Conservation (phyloP, 768 basidiomycete genomes). For the Stropharia rugosoannulata region DNA sequence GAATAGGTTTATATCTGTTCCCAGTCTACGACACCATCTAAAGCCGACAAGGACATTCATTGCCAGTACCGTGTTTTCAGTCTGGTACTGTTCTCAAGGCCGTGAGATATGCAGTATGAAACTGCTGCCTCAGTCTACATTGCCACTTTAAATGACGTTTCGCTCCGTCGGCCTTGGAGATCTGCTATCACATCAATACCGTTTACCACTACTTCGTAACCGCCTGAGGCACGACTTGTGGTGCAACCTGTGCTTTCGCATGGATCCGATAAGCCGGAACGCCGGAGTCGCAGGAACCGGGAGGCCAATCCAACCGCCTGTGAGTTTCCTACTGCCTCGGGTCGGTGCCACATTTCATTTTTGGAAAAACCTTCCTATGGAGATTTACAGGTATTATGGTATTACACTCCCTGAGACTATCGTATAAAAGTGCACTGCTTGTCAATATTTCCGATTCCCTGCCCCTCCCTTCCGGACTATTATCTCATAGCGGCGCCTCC, state of each 20-base stretch:
- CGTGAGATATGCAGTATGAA: slow-evolving; percentile 19
- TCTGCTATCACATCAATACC: slow-evolving; percentile 22
- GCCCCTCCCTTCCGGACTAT: slow-evolving; percentile 20
- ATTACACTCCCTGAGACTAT: slow-evolving; percentile 11
- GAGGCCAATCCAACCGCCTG: slow-evolving; percentile 20
- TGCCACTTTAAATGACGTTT: slow-evolving; percentile 19
- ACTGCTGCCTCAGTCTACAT: slow-evolving; percentile 11
- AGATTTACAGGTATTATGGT: slow-evolving; percentile 10
- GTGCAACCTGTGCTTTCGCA: slow-evolving; percentile 19
- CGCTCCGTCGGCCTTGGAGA: slow-evolving; percentile 23
- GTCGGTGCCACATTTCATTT: slow-evolving; percentile 18
- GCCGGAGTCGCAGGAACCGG: slow-evolving; percentile 20
- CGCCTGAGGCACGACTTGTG: slow-evolving; percentile 21
- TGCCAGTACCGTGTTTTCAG: neutral
- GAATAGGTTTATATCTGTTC: neutral
- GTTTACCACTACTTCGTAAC: slow-evolving; percentile 22
- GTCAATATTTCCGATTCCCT: slow-evolving; percentile 18
- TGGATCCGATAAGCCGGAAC: slow-evolving; percentile 27
- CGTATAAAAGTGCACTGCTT: slow-evolving; percentile 27
- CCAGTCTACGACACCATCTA: neutral
- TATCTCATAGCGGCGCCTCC: slow-evolving; percentile 19
- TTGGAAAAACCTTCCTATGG: slow-evolving; percentile 24
- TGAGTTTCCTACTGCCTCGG: slow-evolving; percentile 23
- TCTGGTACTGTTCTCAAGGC: slow-evolving; percentile 12
- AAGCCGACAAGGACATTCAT: neutral